Base-by-base conservation (phyloP, 106 monocot genomes). In the Vanilla planifolia region DNA sequence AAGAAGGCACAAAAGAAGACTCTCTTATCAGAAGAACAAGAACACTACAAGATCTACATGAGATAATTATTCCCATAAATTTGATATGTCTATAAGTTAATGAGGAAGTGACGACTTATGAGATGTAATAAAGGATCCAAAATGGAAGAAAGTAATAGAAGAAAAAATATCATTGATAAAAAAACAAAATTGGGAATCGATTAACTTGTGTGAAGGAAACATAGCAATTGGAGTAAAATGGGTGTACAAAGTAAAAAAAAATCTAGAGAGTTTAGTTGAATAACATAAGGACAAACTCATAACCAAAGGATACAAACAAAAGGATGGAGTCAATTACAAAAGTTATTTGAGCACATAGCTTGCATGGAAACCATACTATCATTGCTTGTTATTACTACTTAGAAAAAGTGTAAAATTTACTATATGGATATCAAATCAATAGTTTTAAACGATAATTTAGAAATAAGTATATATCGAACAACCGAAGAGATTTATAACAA, bases 341-440 rank as follows among this genome's bases (percentile, higher is more conserved):
- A 50, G 21, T 19, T 50, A 23, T 50, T 50, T 50, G 43, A 3
- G 4, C 50, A 5, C 4, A 23, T 50, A 23, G 21, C 55, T 32
- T 3, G 6, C 6, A 26, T 55, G 29, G 55, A 30, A 19, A 30
- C 55, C 2, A 55, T 55, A 10, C 5, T 27, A 30, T 16, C 32
- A 15, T 14, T 55, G 32, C 9, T 61, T 3, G 9, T 28, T 61
- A 23, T 3, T 9, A 3, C 2, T 21, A 25, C 61, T 27, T 4
- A 43, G 42, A 61, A n/a, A n/a, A n/a, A 61, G 7, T 61, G 43
- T 41, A 61, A 27, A 16, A 2, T 61, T 22, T 16, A 43, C n/a
- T 43, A 61, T 43, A 43, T 61, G 43, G 43, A 43, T 28, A 11
- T 43, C 4, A 61, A 43, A 8, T 61, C 13, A 8, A 22, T 27